Percentiles rank a stretch among this genome's conserved stretches.
These are phyloP conservation scores for Fusarium sp. DNA, from an alignment of 2,329 filamentous ascomycete genomes.

Conservation along the genomic window DNA sequence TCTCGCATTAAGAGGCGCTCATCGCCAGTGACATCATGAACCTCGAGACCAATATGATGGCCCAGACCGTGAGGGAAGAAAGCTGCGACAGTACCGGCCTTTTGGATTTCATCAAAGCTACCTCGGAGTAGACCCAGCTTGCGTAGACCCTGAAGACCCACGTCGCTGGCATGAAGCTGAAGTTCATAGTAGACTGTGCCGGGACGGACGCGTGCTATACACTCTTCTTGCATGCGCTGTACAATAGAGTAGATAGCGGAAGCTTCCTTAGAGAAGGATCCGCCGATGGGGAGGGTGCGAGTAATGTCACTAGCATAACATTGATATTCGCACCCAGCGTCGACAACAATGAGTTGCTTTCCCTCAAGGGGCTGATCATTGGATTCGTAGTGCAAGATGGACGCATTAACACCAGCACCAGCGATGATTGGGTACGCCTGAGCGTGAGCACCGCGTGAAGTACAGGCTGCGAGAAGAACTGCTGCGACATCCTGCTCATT, in stretches of 20 bases:
- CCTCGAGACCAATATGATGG: slow-evolving; percentile 74
- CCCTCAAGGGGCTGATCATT: slow-evolving; percentile 80
- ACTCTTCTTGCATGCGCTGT: slow-evolving; percentile 81
- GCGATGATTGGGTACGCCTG: slow-evolving; percentile 93
- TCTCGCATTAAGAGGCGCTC: slow-evolving; percentile 50
- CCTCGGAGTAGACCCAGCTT: slow-evolving; percentile 77
- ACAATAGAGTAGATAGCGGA: slow-evolving; percentile 82
- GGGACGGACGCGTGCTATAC: slow-evolving; percentile 74
- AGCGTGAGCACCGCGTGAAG: slow-evolving; percentile 75
- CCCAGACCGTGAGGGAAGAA: slow-evolving; percentile 76
- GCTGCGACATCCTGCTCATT: slow-evolving; percentile 90
- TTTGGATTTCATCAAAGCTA: slow-evolving; percentile 66
- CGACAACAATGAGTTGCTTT: slow-evolving; percentile 81
- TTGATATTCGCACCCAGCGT: slow-evolving; percentile 87
- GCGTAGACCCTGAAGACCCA: slow-evolving; percentile 78
- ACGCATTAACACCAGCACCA: slow-evolving; percentile 83
- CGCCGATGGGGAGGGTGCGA: slow-evolving; percentile 82
- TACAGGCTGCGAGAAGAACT: slow-evolving; percentile 78
- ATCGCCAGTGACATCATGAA: slow-evolving; percentile 66
- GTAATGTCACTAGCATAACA: slow-evolving; percentile 93
- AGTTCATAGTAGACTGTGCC: slow-evolving; percentile 78
- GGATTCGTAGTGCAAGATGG: slow-evolving; percentile 85
- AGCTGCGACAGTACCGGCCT: slow-evolving; percentile 64
- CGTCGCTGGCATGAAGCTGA: slow-evolving; percentile 76
- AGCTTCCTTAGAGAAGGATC: slow-evolving; percentile 74